Percentiles rank a stretch among this genome's conserved stretches.
Evolutionary conservation across 2,329 filamentous ascomycete genomes (phyloP).

Genomic region (Diaporthe australafricana): DNA sequence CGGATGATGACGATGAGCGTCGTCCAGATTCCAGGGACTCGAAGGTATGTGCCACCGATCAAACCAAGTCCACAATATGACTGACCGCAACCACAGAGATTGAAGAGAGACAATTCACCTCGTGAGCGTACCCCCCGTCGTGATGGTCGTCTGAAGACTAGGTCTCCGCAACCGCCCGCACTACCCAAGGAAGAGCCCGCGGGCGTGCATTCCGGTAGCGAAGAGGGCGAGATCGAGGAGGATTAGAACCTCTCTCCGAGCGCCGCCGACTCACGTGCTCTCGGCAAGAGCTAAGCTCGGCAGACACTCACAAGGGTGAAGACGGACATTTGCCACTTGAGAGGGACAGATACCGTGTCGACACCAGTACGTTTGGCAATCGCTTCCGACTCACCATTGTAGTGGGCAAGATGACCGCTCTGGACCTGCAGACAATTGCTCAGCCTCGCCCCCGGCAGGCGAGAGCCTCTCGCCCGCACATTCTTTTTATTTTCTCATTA

Average conservation of each 20-base stretch:
- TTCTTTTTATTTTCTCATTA: too few species aligned
- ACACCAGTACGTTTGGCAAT: conserved; percentile 38
- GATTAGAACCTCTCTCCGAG: conserved; percentile 55
- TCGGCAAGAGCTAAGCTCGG: conserved; percentile 27
- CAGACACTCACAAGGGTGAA: not conserved
- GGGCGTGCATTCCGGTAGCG: conserved; percentile 84
- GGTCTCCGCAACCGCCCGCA: conserved; percentile 55
- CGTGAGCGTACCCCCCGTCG: conserved; percentile 72
- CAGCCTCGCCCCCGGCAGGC: conserved; percentile 13
- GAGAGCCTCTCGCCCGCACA: not conserved
- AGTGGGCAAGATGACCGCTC: conserved; percentile 39
- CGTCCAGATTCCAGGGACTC: conserved; percentile 74
- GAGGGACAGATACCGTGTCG: conserved; percentile 28
- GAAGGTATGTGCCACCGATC: conserved; percentile 63
- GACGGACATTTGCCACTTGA: not conserved
- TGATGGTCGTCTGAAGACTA: conserved; percentile 68
- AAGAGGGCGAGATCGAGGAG: conserved; percentile 98
- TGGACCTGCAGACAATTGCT: conserved; percentile 36
- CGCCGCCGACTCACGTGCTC: conserved; percentile 35
- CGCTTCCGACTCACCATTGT: conserved; percentile 36
- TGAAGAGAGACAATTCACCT: conserved; percentile 67
- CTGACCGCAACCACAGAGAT: conserved; percentile 55
- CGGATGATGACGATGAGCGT: conserved; percentile 77
- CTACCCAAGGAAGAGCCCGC: conserved; percentile 65
- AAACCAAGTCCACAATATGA: not conserved